A percentile compares a stretch with the other conserved stretches of the same genome.
These are phyloP conservation scores for Tetragonia tetragonoides DNA, from an alignment of 148 eudicot species.

Conservation along the genomic window DNA sequence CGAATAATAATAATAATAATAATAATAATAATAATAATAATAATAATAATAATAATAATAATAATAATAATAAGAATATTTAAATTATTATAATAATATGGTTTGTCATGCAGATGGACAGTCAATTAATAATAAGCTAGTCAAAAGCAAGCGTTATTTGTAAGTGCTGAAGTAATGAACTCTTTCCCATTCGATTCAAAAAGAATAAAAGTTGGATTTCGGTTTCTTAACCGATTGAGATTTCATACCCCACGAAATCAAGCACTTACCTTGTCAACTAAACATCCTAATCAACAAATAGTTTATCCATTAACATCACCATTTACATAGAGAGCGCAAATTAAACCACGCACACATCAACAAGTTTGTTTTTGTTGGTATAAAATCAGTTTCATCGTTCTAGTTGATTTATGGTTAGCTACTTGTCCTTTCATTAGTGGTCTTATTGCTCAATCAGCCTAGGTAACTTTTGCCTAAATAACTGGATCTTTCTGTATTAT, in stretches of 20 bases:
- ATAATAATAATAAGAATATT: too few relatives aligned
- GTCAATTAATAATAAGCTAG: too few relatives aligned
- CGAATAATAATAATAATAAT: too few relatives aligned
- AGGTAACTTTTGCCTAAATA: too few relatives aligned
- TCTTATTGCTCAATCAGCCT: too few relatives aligned
- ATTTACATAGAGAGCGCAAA: conserved; percentile 26
- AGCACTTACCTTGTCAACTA: conserved; percentile 35
- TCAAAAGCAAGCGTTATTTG: not conserved
- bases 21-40: too few relatives aligned
- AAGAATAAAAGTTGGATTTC: conserved; percentile 27
- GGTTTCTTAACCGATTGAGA: conserved; percentile 68
- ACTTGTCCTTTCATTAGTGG: too few relatives aligned
- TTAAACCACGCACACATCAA: conserved; percentile 24
- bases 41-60: too few relatives aligned
- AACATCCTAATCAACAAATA: conserved; percentile 19
- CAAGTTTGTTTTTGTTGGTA: conserved; percentile 48
- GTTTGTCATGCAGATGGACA: too few relatives aligned
- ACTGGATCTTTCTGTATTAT: too few relatives aligned
- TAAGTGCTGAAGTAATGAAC: not conserved
- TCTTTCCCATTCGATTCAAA: not conserved
- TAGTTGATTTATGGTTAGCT: conserved; percentile 12
- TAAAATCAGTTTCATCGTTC: conserved; percentile 45
- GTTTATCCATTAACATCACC: conserved; percentile 57
- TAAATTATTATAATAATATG: too few relatives aligned
- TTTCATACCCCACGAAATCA: conserved; percentile 70